phyloP scores from a whole-genome alignment of 345 rosid species.

The Salix arbutifolia region DNA sequence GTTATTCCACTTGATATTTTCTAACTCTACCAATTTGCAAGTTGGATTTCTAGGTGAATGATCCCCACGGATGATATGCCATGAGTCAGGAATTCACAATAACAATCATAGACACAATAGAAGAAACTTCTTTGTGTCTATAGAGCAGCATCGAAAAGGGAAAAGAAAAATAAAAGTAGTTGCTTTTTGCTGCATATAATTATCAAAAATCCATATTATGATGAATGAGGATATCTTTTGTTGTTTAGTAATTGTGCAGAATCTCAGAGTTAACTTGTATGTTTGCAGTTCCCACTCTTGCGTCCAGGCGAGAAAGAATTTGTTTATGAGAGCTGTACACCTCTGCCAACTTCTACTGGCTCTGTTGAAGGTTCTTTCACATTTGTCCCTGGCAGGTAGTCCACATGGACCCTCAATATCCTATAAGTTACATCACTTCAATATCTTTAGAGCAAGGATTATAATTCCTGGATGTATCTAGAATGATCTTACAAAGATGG shows the following conservation, averaged over 20 bases:
- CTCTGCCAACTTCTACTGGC: conserved; percentile 38
- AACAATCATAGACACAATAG: background rate
- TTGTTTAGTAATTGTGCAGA: background rate
- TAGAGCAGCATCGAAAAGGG: no score
- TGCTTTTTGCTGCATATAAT: no score
- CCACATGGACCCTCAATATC: background rate
- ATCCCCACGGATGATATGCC: background rate
- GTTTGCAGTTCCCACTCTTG: conserved; percentile 62
- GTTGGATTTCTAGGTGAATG: background rate
- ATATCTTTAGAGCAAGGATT: background rate
- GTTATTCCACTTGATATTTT: background rate
- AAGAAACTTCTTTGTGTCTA: conserved; percentile 5
- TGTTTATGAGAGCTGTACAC: conserved; percentile 61
- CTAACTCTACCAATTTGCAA: background rate
- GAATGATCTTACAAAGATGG: background rate
- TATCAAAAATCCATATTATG: no score
- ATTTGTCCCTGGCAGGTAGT: conserved; percentile 87
- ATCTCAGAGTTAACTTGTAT: conserved; percentile 13
- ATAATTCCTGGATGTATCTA: background rate
- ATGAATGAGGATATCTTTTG: no score
- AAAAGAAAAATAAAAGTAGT: no score
- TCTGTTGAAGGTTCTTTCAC: conserved; percentile 75
- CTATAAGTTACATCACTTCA: no score
- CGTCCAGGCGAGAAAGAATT: conserved; percentile 60
- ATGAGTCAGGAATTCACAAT: background rate